Evolutionary conservation across 1,284 basidiomycete genomes (phyloP), one percentile per base, ranked within the genome.

Genomic region (Omphalotus olearius): DNA sequence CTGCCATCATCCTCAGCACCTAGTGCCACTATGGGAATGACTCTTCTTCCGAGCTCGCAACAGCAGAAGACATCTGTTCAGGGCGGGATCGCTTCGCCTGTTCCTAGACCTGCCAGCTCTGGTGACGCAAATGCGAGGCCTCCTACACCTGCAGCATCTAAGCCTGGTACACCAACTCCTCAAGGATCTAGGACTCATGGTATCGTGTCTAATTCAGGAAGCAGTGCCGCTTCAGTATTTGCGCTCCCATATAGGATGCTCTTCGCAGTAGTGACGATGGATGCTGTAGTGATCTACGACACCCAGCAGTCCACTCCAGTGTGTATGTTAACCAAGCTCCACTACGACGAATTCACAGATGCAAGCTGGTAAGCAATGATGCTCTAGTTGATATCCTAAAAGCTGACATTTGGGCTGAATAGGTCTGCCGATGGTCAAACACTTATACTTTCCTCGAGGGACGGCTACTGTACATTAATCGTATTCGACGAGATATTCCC

Each of bases 281-380:
- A 99, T 66, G 89, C 91, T 1, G 86, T 99, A 18, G 81, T 92
- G 50, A 88, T 99, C 52, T 96, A 99, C 68, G 96, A 99, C 67
- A 98, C 96, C 3, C 96, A 99, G 68, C 96, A 99, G 71, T 80
- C 92, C 1, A 83, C 89, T 0, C 97, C 96, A 0, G 81, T 98
- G 40, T 95, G 93, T 66, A 77, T 98, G 62, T 82, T 99, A 63
- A 92, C 89, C 49, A 98, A 97, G 64, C 71, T 99, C 59, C 96
- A 99, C 70, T 99, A 98, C 66, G 93, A 97, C 55, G 92, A 95
- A 61, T 98, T 98, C 64, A 99, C 97, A 1, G 96, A 99, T 71
- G 78, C 98, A 70, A 83, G 88, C 41, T 99, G 96, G 96, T 96
- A 62, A 56, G 89, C 79, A 20, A 38, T 35, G 26, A 16, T 52